Base-by-base conservation (phyloP, 352 stramenopile genomes). In the Pythium plurisporium region DNA sequence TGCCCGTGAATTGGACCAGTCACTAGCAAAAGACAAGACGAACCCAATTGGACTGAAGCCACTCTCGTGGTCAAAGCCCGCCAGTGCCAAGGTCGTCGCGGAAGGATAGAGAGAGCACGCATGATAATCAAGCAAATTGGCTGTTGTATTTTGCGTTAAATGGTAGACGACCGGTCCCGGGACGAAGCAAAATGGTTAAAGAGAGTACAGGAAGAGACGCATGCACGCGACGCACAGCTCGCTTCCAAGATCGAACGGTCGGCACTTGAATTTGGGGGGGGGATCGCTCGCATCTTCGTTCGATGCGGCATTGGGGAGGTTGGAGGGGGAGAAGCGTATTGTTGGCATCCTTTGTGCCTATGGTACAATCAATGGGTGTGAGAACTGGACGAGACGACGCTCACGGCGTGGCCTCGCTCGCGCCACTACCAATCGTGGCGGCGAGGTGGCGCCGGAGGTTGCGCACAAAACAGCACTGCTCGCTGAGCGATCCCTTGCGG, bases 401-500 rank as follows among this genome's bases (percentile, higher is more conserved):
- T 65, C 26, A 67, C 37, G 51, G 42, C 20, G 59, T 46, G 14
- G 38, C 27, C 51, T 54, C 51, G 29, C n/a, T 49, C 53, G 56
- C 65, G 52, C 61, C 52, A 77, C 60, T 73, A 68, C 73, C 63
- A 5, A 69, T 68, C 29, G 81, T 89, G 40, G 65, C 61, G 45
- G 67, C 68, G 56, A 91, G 67, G 65, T 87, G 82, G 34, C 73
- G 77, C 30, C 82, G 82, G 65, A 92, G 56, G 53, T 92, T 92
- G 62, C 82, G 82, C 26, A 92, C 65, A 46, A 90, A 92, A 67
- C 79, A 90, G 49, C 70, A 76, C 41, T 88, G 74, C 50, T 92
- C 82, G 50, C 79, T 84, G 48, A 92, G 72, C 38, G 79, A 89
- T 54, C 82, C 82, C 61, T 92, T 92, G 65, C 75, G 78, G 59